Evolutionary conservation across 2,329 filamentous ascomycete species (phyloP), one percentile per base, ranked within the genome.

Genomic region (Talaromyces amestolkiae): DNA sequence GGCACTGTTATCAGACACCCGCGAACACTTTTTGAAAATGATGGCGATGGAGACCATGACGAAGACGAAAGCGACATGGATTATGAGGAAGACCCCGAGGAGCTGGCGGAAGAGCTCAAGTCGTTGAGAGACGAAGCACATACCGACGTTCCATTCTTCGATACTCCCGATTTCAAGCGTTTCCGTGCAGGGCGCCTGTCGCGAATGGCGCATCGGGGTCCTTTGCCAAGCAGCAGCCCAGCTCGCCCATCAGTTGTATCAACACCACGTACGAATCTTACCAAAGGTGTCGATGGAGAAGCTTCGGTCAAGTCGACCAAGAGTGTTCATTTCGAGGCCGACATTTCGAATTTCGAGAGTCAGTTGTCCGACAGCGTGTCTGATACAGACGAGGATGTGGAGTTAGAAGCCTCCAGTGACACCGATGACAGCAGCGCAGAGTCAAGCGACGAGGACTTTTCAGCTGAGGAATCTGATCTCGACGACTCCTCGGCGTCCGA

Each of bases 41-140:
- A 70, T 56, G 59, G 76, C 66, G 68, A 74, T 59, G 68, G 70
- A 56, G 59, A 76, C 66, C 67, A 76, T 66, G 68, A 74, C 59
- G 68, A 71, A 54, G 59, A 76, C 66, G 68, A 66, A 13, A 69
- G 68, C 33, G 76, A 76, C 47, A 68, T 63, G 6, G 78, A 77
- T 4, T 61, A 69, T 41, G 75, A 77, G 17, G 73, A 71, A 22
- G 75, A 77, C 15, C 73, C 71, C 17, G 61, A 47, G 11, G 78
- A 77, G 22, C 67, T 82, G 3, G 72, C 73, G 13, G 76, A 82
- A 31, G 82, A 84, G 64, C 73, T 83, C n/a, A 74, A 79, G 54
- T 77, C 78, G 31, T 70, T 84, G 1, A 74, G 76, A 45, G 74
- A 79, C 6, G 81, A 83, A 47, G 78, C 80, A 53, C 70, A 71